These are phyloP conservation scores for Aureobasidium pullulans DNA, from an alignment of 2,329 filamentous ascomycete species.

Conservation along the genomic window DNA sequence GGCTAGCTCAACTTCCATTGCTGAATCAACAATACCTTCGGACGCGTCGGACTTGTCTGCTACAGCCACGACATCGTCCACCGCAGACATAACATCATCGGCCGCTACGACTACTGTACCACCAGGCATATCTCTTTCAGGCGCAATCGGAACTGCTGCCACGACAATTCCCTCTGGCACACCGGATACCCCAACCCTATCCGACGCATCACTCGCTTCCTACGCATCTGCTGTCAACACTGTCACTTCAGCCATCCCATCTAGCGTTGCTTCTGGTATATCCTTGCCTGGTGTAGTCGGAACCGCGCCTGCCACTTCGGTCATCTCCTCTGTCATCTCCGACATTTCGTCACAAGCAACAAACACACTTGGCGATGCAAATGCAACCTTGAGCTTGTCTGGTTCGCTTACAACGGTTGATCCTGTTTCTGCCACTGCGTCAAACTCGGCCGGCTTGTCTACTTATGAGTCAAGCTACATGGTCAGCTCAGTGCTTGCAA, in stretches of 20 bases:
- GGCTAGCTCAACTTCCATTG: background rate
- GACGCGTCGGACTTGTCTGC: background rate
- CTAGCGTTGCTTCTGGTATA: background rate
- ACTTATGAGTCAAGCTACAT: background rate
- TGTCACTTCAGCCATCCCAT: background rate
- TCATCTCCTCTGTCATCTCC: background rate
- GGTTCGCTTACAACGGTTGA: constrained; percentile 20
- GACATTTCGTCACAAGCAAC: background rate
- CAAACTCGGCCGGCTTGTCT: constrained; percentile 1
- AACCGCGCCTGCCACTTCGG: background rate
- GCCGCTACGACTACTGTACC: background rate
- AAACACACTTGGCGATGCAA: background rate
- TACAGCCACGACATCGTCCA: background rate
- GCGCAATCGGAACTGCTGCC: background rate
- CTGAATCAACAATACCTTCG: background rate
- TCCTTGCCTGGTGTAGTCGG: background rate
- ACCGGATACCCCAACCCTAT: background rate
- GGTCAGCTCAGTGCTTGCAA: background rate
- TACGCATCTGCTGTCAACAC: background rate
- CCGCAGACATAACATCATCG: background rate
- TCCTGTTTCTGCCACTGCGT: constrained; percentile 24
- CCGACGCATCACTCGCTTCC: background rate
- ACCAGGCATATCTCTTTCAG: background rate
- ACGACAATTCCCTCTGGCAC: background rate
- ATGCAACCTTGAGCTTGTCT: background rate